Evolutionary conservation across 495 filamentous ascomycete genomes (phyloP), one percentile per base, ranked within the genome.

Genomic region (Cudoniella acicularis): DNA sequence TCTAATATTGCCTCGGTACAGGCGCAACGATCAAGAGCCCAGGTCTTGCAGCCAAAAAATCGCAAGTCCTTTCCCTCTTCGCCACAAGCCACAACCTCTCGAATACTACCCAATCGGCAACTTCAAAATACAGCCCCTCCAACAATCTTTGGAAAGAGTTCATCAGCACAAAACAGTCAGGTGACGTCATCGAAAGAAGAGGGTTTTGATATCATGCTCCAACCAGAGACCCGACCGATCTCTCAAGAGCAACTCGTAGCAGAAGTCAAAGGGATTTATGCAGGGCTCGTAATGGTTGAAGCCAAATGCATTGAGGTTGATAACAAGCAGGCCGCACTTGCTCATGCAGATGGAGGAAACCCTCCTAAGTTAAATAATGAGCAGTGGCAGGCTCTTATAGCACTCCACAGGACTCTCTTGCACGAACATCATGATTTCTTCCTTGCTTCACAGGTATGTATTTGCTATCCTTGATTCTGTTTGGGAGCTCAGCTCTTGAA

Each of bases 391-490:
- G 83, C 83, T 0, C 64, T 91, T 11, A 86, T 89, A 52, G 83
- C 83, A 1, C 69, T 90, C 1, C 89, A 93, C 64, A 72, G 83
- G n/a, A 87, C 86, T 0, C 68, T 92, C 0, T 69, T 92, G 0
- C 80, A 90, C 57, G 88, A 92, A 56, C 86, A 91, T 56, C 87
- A 92, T 61, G 88, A 91, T 57, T 92, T 93, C 62, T 61, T 61
- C 42, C 68, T 92, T 1, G 88, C 87, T 0, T 86, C 84, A 0
- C 88, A 92, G n/a, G n/a, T n/a, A n/a, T n/a, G n/a, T n/a, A n/a
- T n/a, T n/a, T n/a, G n/a, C n/a, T n/a, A n/a, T n/a, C n/a, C n/a
- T n/a, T n/a, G n/a, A n/a, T n/a, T n/a, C n/a, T n/a, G n/a, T n/a
- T n/a, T n/a, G n/a, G n/a, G n/a, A n/a, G n/a, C n/a, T n/a, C n/a